Evolutionary conservation across 768 basidiomycete genomes (phyloP).

Genomic region (Agaricus subrufescens): DNA sequence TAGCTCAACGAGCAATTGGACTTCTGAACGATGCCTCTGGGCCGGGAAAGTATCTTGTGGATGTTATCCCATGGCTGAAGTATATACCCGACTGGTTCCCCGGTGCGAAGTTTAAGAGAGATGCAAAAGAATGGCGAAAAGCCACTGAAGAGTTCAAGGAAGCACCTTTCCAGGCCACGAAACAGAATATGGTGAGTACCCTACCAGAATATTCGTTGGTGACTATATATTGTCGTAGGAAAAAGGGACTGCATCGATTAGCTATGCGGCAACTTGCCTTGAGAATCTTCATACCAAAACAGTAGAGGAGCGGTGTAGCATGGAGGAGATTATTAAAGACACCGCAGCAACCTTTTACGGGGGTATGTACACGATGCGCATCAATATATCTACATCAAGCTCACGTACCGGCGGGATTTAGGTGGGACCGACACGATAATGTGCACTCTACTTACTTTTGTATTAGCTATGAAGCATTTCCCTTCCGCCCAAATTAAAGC

Average conservation of each 20-base stretch:
- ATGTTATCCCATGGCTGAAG: slow-evolving; percentile 25
- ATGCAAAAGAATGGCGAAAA: slow-evolving; percentile 38
- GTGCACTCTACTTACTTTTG: slow-evolving; percentile 24
- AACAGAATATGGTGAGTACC: slow-evolving; percentile 15
- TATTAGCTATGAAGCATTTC: slow-evolving; percentile 35
- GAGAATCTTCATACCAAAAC: slow-evolving; percentile 3
- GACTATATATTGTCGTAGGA: not conserved
- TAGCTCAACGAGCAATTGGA: slow-evolving; percentile 34
- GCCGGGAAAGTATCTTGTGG: slow-evolving; percentile 29
- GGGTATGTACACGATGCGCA: not conserved
- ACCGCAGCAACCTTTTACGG: slow-evolving; percentile 10
- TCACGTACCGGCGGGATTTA: slow-evolving; percentile 11
- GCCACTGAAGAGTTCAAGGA: slow-evolving; percentile 27
- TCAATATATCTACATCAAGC: not conserved
- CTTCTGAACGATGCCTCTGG: not conserved
- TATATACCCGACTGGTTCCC: slow-evolving; percentile 52
- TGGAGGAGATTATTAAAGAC: slow-evolving; percentile 8
- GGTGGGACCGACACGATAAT: slow-evolving; percentile 21
- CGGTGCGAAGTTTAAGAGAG: slow-evolving; percentile 48
- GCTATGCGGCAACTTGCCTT: slow-evolving; percentile 4
- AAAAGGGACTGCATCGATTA: not conserved
- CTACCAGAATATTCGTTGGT: not conserved
- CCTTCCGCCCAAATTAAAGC: slow-evolving; percentile 34
- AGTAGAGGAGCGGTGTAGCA: not conserved
- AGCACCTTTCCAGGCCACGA: slow-evolving; percentile 23